Evolutionary conservation across 345 rosid genomes (phyloP), one percentile per base, ranked within the genome.

Genomic region (Angophora floribunda): DNA sequence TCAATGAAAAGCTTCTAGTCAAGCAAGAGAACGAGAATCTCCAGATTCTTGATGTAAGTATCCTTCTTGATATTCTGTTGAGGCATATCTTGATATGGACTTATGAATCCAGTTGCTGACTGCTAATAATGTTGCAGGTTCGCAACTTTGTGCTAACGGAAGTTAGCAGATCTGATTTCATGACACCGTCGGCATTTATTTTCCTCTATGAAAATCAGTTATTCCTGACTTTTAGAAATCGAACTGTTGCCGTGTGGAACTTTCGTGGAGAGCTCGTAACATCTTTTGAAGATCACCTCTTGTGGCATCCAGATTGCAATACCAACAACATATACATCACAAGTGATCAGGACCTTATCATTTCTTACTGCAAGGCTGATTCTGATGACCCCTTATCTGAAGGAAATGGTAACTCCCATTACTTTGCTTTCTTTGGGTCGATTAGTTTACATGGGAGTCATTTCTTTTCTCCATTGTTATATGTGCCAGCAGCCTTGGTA

Each of bases 291-390:
- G 95, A 94, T 90, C 98, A 94, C 89, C 94, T 93, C 53, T 89
- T 93, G 87, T 95, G 97, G 97, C 95, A 95, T 91, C 95, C 97
- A 53, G 97, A 95, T 86, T 95, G 98, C 90, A 95, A 95, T 91
- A 95, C 98, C 24, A 95, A 92, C 88, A 95, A 95, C 89, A 95
- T 95, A 85, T 94, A 94, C 89, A 93, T 95, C 85, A 95, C 98
- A 84, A 96, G 96, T 51, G 95, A 96, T 88, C 95, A 94, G 87
- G 96, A 96, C 92, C 93, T 94, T 47, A 95, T 95, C 52, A 95
- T 95, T 86, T 95, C 96, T 55, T 95, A 94, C 90, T 95, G 96
- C 95, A 95, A 95, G 90, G 95, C 96, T 85, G 95, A 94, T 84
- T 92, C 95, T 19, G 94, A 93, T 14, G 95, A 91, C 84, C 92